phyloP scores from a whole-genome alignment of 768 basidiomycete genomes.

The Brasilioporus rufonigricans region DNA sequence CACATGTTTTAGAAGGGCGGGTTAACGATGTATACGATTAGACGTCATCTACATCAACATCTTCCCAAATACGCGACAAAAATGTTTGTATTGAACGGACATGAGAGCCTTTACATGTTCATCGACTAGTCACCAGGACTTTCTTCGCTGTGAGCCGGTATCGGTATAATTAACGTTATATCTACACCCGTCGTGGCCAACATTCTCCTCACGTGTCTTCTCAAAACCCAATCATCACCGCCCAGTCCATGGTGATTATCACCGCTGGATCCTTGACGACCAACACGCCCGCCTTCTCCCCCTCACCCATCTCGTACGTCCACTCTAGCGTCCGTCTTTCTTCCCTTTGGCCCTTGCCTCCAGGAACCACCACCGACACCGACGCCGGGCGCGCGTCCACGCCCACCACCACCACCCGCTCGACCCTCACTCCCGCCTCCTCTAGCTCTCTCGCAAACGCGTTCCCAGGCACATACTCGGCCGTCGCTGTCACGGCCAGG shows the following conservation, averaged over 20 bases:
- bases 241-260: constrained; percentile 61
- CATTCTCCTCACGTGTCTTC: too few relatives aligned
- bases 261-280: constrained; percentile 74
- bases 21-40: background rate
- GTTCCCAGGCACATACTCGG: constrained; percentile 56
- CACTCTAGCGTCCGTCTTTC: constrained; percentile 53
- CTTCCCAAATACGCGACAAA: too few relatives aligned
- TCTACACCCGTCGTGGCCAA: background rate
- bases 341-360: constrained; percentile 19
- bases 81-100: too few relatives aligned
- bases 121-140: background rate
- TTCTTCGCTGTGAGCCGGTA: background rate
- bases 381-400: constrained; percentile 57
- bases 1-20: background rate
- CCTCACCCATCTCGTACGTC: constrained; percentile 64
- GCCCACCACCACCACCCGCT: constrained; percentile 80
- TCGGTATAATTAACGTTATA: background rate
- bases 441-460: constrained; percentile 63
- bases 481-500: constrained; percentile 55
- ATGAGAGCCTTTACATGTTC: too few relatives aligned
- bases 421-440: constrained; percentile 61
- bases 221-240: constrained; percentile 39
- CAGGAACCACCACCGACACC: constrained; percentile 43
- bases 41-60: too few relatives aligned
- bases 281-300: constrained; percentile 58